Base-by-base conservation (phyloP, 768 basidiomycete genomes). In the Tephrocybe sp. region DNA sequence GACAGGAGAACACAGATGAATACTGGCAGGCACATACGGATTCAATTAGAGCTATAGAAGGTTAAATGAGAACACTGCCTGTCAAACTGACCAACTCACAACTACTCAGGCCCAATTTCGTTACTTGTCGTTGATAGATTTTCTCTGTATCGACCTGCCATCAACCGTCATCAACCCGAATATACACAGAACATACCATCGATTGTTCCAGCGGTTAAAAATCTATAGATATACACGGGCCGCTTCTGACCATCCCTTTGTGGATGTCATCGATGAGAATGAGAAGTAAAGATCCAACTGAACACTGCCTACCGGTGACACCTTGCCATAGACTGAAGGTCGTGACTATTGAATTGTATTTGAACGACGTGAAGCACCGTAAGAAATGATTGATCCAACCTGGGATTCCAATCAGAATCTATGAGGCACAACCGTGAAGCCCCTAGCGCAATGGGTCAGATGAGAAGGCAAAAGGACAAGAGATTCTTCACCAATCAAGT, bases 251-350 rank as follows among this genome's bases (percentile, higher is more conserved):
- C 95, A 68, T 99, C 94, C 16, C 93, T 94, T 57, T 42, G 51
- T 18, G 47, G 24, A 21, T 57, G 18, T 53, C 50, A 9, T 49
- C 49, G 43, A 55, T n/a, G 44, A 16, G 50, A 30, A 36, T n/a
- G 33, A 45, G 25, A 10, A 34, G 41, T 11, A 11, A 29, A n/a
- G n/a, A n/a, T n/a, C n/a, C 27, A 12, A 24, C 9, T 23, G 31
- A 39, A 29, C 27, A 51, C 18, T 2, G 10, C 70, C 39, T 52
- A 91, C 92, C 92, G 80, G 67, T 95, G 91, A 62, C 94, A 95
- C 42, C 95, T 82, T 44, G 94, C 95, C 95, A 98, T 98, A 1
- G 97, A 87, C 67, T 99, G 97, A 15, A 94, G 66, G 69, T 99
- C 97, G 59, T 89, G 89, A 59, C 88, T 91, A 47, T 23, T 39